Evolutionary conservation across 495 filamentous ascomycete species (phyloP).

Genomic region (Glonium stellatum): DNA sequence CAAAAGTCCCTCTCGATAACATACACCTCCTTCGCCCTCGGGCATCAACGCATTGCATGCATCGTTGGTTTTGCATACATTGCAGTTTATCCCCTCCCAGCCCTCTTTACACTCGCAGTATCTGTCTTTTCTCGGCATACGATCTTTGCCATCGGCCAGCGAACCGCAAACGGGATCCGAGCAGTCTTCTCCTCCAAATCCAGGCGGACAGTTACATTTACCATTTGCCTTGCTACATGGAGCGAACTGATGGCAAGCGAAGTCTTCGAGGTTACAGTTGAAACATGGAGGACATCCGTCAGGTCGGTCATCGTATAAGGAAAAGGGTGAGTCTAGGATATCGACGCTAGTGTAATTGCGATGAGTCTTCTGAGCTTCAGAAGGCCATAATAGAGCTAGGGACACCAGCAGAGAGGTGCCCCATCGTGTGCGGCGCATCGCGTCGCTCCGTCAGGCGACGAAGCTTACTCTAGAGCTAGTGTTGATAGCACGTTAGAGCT

Average conservation of each 20-base stretch:
- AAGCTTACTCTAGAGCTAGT: constrained; percentile 1
- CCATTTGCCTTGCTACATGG: constrained; percentile 79
- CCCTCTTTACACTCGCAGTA: constrained; percentile 82
- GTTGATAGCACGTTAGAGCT: background rate
- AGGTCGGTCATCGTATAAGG: constrained; percentile 51
- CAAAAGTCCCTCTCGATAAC: constrained; percentile 82
- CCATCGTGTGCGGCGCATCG: constrained; percentile 23
- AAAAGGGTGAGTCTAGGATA: constrained; percentile 37
- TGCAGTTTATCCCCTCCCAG: constrained; percentile 98
- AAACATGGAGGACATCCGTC: constrained; percentile 67
- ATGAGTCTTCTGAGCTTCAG: constrained; percentile 17
- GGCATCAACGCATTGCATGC: constrained; percentile 85
- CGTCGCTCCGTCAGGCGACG: constrained; percentile 10
- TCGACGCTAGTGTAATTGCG: constrained; percentile 28
- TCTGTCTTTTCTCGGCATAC: constrained; percentile 57
- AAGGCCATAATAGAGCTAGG: constrained; percentile 6
- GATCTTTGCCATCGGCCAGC: constrained; percentile 68
- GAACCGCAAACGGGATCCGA: constrained; percentile 81
- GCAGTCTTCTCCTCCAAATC: constrained; percentile 91
- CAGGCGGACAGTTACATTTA: constrained; percentile 83
- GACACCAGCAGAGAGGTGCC: constrained; percentile 11
- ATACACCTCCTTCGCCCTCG: constrained; percentile 67
- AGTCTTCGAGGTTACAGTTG: constrained; percentile 92
- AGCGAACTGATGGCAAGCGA: constrained; percentile 82
- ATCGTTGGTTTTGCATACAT: constrained; percentile 77